Base-by-base conservation (phyloP, 441 rosid genomes). In the Breynia disticha region DNA sequence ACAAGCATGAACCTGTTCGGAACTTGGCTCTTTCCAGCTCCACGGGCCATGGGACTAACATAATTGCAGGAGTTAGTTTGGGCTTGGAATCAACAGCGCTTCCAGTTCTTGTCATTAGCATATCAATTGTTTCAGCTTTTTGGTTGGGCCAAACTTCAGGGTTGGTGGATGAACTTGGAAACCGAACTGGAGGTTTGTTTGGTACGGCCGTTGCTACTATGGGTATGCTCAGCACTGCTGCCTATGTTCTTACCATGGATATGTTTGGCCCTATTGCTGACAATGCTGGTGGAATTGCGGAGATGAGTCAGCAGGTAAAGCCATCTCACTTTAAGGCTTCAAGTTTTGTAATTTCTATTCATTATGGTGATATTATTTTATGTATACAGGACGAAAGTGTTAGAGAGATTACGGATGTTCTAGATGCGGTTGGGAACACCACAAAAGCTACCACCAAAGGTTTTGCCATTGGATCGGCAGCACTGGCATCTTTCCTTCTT, bases 211-310 rank as follows among this genome's bases (percentile, higher is more conserved):
- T 83, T 57, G 74, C 87, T 65, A 83, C 87, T 19, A 57, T 83
- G 47, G 90, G 87, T 48, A 83, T 83, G 87, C 81, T 83, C 13
- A 83, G 90, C 19, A 80, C 86, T 5, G 78, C 76, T 4, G 81
- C 86, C n/a, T 80, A 84, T 0, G 81, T 82, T 9, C 81, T 78
- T 12, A 76, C 81, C 1, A 83, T 83, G 21, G 99, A 93, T 78
- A 93, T 93, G 99, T 93, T 93, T 75, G 99, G 97, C 59, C 99
- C 97, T 45, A 86, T 93, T 69, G 97, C 99, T 70, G 99, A 93
- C 76, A 93, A 93, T 68, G 99, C 97, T 72, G 96, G 99, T 75
- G 99, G 99, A 60, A 89, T 93, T 69, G 97, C 89, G 11, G 99
- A 93, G 87, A 89, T 93, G 99, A 89, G 97, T 77, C 96, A 86